Conservation (phyloP, 2,329 filamentous ascomycete species). For the Cladosporium colombiae region DNA sequence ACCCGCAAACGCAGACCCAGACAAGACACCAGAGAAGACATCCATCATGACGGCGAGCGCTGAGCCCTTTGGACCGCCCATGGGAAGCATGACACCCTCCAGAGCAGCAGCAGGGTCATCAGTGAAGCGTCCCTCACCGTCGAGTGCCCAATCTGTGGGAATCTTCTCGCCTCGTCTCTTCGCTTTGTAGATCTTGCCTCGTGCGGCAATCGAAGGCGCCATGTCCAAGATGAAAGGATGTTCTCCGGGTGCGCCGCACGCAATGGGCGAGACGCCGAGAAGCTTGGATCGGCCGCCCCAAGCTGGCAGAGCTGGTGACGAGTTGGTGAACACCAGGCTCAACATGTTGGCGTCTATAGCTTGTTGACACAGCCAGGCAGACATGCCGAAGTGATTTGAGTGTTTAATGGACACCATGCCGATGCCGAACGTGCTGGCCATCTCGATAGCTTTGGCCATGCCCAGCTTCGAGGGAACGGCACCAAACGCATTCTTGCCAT, state of each 20-base stretch:
- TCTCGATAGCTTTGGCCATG: conserved; percentile 67
- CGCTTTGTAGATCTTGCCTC: conserved; percentile 75
- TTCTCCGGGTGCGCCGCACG: conserved; percentile 72
- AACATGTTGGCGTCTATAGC: conserved; percentile 69
- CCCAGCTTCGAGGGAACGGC: conserved; percentile 68
- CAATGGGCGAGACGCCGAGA: conserved; percentile 72
- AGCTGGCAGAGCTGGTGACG: conserved; percentile 68
- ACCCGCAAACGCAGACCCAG: conserved; percentile 76
- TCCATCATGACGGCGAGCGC: conserved; percentile 79
- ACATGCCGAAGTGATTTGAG: conserved; percentile 84
- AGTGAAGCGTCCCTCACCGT: conserved; percentile 58
- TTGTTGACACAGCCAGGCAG: conserved; percentile 76
- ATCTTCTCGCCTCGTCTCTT: conserved; percentile 67
- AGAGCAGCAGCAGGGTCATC: conserved; percentile 68
- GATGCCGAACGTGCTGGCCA: conserved; percentile 66
- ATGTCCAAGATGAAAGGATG: conserved; percentile 73
- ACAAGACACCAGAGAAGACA: conserved; percentile 77
- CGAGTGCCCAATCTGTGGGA: conserved; percentile 73
- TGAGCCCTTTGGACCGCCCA: conserved; percentile 82
- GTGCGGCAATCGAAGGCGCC: conserved; percentile 68
- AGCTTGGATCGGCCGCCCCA: conserved; percentile 70
- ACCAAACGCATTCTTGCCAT: conserved; percentile 72
- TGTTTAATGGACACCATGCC: conserved; percentile 75
- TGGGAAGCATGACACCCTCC: conserved; percentile 78
- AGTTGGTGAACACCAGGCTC: conserved; percentile 63